Evolutionary conservation across 148 eudicot genomes (phyloP), one percentile per base, ranked within the genome.

Genomic region (Persicaria maculosa): DNA sequence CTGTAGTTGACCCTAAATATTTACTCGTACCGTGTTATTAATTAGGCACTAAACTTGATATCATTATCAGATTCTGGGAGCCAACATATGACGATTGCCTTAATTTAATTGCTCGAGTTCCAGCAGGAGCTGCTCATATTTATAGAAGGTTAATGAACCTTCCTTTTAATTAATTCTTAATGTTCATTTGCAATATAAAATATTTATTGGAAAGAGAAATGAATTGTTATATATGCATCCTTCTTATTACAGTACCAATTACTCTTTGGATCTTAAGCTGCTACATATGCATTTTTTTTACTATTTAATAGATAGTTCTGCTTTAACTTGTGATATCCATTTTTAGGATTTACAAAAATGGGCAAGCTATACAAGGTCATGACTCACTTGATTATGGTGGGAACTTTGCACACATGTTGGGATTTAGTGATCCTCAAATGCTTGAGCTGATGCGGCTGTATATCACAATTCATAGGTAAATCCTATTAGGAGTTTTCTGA

Each of bases 391-490:
- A 92, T 84, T 95, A 95, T 82, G 99, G 97, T 79, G 97, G 77
- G 64, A 92, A 95, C 79, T 95, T 95, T 77, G 93, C 99, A 8
- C 86, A 89, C 80, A 95, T 92, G 99, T 82, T 95, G 81, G 99
- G 99, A 62, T 95, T 90, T 83, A 88, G 86, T 80, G 85, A 85
- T 80, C 92, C 97, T 15, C 80, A 87, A 52, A 92, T 95, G 97
- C 89, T 83, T 75, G 97, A 92, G 85, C 90, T 95, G 76, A 92
- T 95, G 99, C 85, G 99, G 83, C 96, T 95, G 52, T 95, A 95
- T 78, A 72, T 95, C 78, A 89, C 96, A 71, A 87, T 95, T 75
- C 99, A 92, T 77, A 95, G 82, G 98, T 95, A 68, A 78, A 69
- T 43, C 40, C 46, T 50, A 19, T 20, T 44, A 19, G 16, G 46